Conservation (phyloP, 1,139 yeast genomes). For the Kluyveromyces sp. region DNA sequence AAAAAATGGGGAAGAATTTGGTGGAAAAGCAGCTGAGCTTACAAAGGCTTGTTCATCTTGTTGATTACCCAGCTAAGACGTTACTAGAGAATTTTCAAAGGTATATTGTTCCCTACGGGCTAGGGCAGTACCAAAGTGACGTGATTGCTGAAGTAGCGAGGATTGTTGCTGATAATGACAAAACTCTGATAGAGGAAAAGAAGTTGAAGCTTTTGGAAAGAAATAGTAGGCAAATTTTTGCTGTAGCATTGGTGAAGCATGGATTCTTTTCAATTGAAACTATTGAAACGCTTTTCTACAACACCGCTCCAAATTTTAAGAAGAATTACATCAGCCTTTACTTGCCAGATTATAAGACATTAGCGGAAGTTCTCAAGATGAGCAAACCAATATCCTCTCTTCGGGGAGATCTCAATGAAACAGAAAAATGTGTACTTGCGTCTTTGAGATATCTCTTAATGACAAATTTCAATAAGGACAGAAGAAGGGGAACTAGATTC, state of each 20-base stretch:
- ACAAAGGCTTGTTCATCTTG: slow-evolving; percentile 52
- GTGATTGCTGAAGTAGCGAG: slow-evolving; percentile 53
- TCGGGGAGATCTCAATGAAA: slow-evolving; percentile 16
- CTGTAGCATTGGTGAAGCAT: slow-evolving; percentile 30
- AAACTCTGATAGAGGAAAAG: slow-evolving; percentile 16
- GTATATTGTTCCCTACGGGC: slow-evolving; percentile 69
- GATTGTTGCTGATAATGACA: slow-evolving; percentile 28
- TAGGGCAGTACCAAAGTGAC: slow-evolving; percentile 58
- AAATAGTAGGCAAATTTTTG: slow-evolving; percentile 31
- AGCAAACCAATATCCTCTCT: slow-evolving; percentile 21
- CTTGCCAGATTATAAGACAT: slow-evolving; percentile 29
- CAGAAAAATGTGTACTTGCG: slow-evolving; percentile 25
- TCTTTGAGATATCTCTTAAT: slow-evolving; percentile 28
- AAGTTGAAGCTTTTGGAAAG: slow-evolving; percentile 21
- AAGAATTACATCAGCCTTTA: slow-evolving; percentile 23
- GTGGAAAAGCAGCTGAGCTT: slow-evolving; percentile 48
- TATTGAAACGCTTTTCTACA: slow-evolving; percentile 26
- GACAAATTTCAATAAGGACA: slow-evolving; percentile 26
- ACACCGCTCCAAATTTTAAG: slow-evolving; percentile 27
- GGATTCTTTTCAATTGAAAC: slow-evolving; percentile 28
- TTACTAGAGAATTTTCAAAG: slow-evolving; percentile 65
- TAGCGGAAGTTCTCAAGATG: slow-evolving; percentile 30
- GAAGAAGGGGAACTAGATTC: slow-evolving; percentile 24
- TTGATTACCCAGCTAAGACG: slow-evolving; percentile 53
- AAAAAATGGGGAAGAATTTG: slow-evolving; percentile 50